Percentiles rank a stretch among this genome's conserved stretches.
Evolutionary conservation across 495 filamentous ascomycete genomes (phyloP).

Genomic region (Sordaria brevicollis): DNA sequence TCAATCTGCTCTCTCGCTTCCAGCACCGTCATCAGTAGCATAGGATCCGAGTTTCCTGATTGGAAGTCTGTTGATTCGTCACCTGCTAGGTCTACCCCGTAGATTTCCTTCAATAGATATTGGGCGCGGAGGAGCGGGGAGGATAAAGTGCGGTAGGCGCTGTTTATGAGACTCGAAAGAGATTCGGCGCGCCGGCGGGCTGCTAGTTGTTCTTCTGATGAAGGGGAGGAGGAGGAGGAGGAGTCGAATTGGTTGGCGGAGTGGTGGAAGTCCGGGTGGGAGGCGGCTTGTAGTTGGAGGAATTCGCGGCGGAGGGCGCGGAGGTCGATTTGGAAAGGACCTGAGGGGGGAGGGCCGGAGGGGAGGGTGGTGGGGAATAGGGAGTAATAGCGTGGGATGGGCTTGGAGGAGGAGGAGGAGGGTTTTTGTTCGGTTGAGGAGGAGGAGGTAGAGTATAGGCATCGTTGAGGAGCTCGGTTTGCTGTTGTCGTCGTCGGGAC

Average conservation of each 20-base stretch:
- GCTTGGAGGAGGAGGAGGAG: neutral
- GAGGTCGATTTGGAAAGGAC: constrained; percentile 63
- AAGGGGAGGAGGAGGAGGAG: constrained; percentile 1
- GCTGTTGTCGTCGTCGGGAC: neutral
- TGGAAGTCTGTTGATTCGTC: constrained; percentile 58
- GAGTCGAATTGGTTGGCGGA: constrained; percentile 17
- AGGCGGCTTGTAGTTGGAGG: constrained; percentile 63
- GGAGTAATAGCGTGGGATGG: constrained; percentile 51
- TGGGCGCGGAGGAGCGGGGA: constrained; percentile 71
- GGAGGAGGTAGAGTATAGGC: constrained; percentile 3
- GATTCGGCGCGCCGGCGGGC: constrained; percentile 46
- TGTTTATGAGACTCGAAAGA: constrained; percentile 77
- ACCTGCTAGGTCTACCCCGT: constrained; percentile 65
- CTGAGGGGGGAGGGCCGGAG: constrained; percentile 64
- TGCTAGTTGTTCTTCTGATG: constrained; percentile 4
- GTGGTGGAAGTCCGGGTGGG: constrained; percentile 75
- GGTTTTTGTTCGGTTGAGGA: neutral
- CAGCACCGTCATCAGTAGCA: constrained; percentile 77
- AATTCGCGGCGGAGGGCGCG: constrained; percentile 70
- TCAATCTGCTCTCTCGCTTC: constrained; percentile 81
- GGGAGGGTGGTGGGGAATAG: constrained; percentile 81
- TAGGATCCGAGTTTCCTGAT: constrained; percentile 58
- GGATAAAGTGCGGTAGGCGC: constrained; percentile 74
- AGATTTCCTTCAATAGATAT: constrained; percentile 59
- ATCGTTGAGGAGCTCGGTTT: neutral